Evolutionary conservation across 2,329 filamentous ascomycete species (phyloP).

Genomic region (Pezicula rhizophila): DNA sequence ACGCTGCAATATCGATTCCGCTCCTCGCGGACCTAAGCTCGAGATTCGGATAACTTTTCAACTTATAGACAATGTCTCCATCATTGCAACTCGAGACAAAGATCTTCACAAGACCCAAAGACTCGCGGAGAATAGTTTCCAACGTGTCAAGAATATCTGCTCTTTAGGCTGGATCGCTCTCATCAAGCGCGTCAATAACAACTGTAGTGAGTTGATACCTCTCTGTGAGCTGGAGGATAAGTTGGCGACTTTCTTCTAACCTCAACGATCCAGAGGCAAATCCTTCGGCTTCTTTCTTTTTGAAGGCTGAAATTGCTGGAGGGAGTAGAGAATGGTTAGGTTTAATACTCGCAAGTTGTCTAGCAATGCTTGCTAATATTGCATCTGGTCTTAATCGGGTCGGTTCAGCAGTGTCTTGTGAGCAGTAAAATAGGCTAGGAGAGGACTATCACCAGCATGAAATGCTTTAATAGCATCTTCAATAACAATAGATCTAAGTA

Average conservation of each 20-base stretch:
- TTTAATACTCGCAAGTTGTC: constrained; percentile 5
- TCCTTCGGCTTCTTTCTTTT: constrained; percentile 8
- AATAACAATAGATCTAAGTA: constrained; percentile 3
- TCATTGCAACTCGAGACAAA: not conserved
- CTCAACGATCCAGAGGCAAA: constrained; percentile 7
- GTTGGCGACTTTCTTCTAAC: constrained; percentile 7
- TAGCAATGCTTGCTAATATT: constrained; percentile 5
- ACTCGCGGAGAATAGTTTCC: not conserved
- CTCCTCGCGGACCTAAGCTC: constrained; percentile 6
- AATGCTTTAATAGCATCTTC: constrained; percentile 3
- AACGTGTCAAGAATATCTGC: not conserved
- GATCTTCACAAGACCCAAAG: not conserved
- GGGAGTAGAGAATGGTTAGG: constrained; percentile 5
- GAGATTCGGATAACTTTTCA: constrained; percentile 1
- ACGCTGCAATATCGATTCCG: constrained; percentile 4
- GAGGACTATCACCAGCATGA: not conserved
- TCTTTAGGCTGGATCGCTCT: not conserved
- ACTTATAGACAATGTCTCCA: not conserved
- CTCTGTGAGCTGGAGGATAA: not conserved
- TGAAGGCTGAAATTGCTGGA: constrained; percentile 7
- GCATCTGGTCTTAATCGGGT: constrained; percentile 4
- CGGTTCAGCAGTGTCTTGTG: constrained; percentile 7
- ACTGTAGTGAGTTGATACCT: not conserved
- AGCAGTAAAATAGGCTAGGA: constrained; percentile 9
- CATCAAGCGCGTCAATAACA: not conserved